A percentile compares a stretch with the other conserved stretches of the same genome.
Evolutionary conservation across 805 yeast species (phyloP).

Genomic region (Wickerhamiella allomyrinae): DNA sequence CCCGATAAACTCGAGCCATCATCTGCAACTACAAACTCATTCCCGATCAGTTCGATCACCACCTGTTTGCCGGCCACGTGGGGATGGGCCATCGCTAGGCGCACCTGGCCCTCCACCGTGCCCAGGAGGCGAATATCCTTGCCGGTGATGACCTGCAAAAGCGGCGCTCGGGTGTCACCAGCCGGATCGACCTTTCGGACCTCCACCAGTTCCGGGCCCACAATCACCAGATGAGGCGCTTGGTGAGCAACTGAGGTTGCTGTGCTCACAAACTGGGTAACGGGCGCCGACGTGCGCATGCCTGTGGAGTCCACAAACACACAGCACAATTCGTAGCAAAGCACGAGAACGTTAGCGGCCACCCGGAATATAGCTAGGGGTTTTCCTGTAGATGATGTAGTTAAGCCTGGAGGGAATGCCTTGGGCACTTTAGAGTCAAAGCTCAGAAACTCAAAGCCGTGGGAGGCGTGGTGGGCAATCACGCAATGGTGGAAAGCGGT

Average conservation of each 20-base stretch:
- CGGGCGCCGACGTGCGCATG: constrained; percentile 25
- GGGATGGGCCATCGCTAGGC: constrained; percentile 50
- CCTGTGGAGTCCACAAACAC: constrained; percentile 44
- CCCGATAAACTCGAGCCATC: not conserved
- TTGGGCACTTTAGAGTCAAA: constrained; percentile 43
- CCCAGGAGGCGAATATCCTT: constrained; percentile 42
- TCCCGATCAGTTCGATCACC: constrained; percentile 29
- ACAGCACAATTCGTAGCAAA: constrained; percentile 61
- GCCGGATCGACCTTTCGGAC: constrained; percentile 42
- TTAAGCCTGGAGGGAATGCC: constrained; percentile 33
- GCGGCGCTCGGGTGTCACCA: constrained; percentile 17
- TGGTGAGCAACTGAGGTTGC: constrained; percentile 25
- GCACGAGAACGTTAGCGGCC: constrained; percentile 36
- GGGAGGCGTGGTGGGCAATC: constrained; percentile 43
- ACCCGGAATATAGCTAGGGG: constrained; percentile 38
- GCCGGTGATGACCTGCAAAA: constrained; percentile 56
- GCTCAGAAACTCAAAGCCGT: constrained; percentile 53
- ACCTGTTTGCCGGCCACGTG: constrained; percentile 46
- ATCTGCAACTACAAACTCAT: constrained; percentile 21
- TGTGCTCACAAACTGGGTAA: constrained; percentile 29
- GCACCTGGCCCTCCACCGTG: constrained; percentile 27
- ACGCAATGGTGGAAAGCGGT: constrained; percentile 52
- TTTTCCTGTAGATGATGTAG: constrained; percentile 21
- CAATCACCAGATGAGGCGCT: constrained; percentile 35
- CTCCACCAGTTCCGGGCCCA: constrained; percentile 56